Base-by-base conservation (phyloP, 345 rosid species). In the Brassica incana region DNA sequence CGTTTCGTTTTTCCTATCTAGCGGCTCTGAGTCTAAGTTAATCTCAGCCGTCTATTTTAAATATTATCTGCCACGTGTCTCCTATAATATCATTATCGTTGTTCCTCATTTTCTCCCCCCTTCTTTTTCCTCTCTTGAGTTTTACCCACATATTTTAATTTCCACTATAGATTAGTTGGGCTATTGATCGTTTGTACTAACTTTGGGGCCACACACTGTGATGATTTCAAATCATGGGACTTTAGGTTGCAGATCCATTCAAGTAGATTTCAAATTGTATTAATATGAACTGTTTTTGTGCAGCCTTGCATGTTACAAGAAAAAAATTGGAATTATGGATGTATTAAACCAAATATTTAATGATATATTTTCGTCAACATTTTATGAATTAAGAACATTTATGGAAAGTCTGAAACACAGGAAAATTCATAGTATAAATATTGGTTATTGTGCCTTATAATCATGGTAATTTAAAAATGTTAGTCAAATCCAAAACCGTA, bases 41-140 rank as follows among this genome's bases (percentile, higher is more conserved):
- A 82, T 84, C 81, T 30, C 27, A 27, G 67, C 90, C 90, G 85
- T 86, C 70, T 62, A 60, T 79, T 82, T 81, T 67, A 65, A 67
- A 74, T 60, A 59, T 66, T 25, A 8, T 36, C 33, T 23, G 33
- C 25, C 50, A 35, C 76, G 30, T 65, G 74, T 63, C 74, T 40
- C 5, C 16, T 60, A 20, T 33, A 76, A 8, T 38, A 52, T 80
- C 15, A 65, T 65, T 70, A 84, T 71, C 32, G 54, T 14, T 23
- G 67, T 52, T 65, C 62, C 54, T 43, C 20, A 12, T 72, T 20
- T 11, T 30, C 65, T 25, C 12, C 52, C 70, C 52, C 70, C n/a
- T 40, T 18, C 2, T 36, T 75, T 30, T 20, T 8, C 7, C 29
- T 14, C 33, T 65, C 56, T 48, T 32, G 1, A 36, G 25, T 66